Evolutionary conservation across 139 green algal species (phyloP), one percentile per base, ranked within the genome.

Genomic region (Micractinium conductrix): DNA sequence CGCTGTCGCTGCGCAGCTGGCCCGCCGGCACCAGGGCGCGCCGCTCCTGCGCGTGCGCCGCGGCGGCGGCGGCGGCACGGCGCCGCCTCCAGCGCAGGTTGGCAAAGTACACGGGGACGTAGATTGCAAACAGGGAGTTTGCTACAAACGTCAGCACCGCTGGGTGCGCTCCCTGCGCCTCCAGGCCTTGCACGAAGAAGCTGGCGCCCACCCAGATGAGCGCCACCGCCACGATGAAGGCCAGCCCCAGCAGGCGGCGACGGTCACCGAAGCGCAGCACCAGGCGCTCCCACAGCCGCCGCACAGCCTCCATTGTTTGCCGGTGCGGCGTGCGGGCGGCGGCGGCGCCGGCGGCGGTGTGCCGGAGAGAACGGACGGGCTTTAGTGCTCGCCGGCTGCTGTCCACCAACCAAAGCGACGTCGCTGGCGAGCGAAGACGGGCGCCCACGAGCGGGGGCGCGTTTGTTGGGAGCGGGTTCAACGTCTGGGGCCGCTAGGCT

Each of bases 101-200:
- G 42, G 91, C 10, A 28, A 86, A 88, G 58, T 93, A 87, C 9
- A 98, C 21, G 7, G 95, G 95, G 30, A 98, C 84, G 71, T 95
- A 97, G 26, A 98, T 28, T 2, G 94, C 88, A 87, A 98, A 98
- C 8, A 98, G 76, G 38, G 89, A 93, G 83, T 97, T 98, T 45
- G 94, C 93, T 21, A 98, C 91, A 88, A 96, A 98, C 1, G 96
- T 97, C 2, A 98, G 86, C 45, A 97, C 71, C 14, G 96, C 93
- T 8, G 96, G 91, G 28, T 92, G 75, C 24, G 97, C 72, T 24
- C 95, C 94, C 9, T 63, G 69, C 44, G 35, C 70, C 58, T 95
- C 88, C 21, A 95, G 71, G 50, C 79, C 84, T 50, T 96, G 84
- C 1, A 97, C 94, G 6, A 96, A 48, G 73, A 96, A 98, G 48